Conservation (phyloP, 331 rosid species). For the Spiraea crenata region DNA sequence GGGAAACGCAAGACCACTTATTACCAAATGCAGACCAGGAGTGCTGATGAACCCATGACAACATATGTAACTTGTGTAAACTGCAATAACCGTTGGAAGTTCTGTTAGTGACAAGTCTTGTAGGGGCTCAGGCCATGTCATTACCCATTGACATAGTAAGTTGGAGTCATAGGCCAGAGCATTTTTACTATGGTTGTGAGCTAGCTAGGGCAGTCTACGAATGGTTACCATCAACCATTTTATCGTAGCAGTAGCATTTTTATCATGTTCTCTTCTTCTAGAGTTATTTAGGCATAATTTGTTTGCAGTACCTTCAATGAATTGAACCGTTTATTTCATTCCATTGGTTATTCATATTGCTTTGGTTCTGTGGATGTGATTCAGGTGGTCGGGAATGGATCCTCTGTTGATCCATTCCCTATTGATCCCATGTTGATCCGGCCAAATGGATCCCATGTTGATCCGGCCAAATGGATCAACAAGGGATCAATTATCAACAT, state of each 20-base stretch:
- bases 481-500: no score
- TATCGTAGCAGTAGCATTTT: conserved; percentile 39
- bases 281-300: conserved; percentile 16
- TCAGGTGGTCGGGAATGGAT: no score
- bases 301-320: conserved; percentile 2
- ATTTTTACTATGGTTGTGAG: conserved; percentile 19
- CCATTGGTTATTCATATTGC: neutral
- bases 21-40: conserved; percentile 98
- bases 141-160: conserved; percentile 27
- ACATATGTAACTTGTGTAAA: conserved; percentile 86
- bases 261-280: conserved; percentile 8
- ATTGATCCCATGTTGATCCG: no score
- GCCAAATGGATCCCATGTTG: no score
- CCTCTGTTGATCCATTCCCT: no score
- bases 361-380: neutral
- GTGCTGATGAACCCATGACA: conserved; percentile 99
- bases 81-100: conserved; percentile 97
- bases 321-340: neutral
- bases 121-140: conserved; percentile 28
- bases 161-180: neutral
- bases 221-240: conserved; percentile 18
- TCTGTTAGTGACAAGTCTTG: conserved; percentile 59
- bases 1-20: conserved; percentile 91
- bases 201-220: conserved; percentile 9
- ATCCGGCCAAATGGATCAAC: no score